phyloP scores from a whole-genome alignment of 2,329 filamentous ascomycete genomes.

The Passalora sequoiae region DNA sequence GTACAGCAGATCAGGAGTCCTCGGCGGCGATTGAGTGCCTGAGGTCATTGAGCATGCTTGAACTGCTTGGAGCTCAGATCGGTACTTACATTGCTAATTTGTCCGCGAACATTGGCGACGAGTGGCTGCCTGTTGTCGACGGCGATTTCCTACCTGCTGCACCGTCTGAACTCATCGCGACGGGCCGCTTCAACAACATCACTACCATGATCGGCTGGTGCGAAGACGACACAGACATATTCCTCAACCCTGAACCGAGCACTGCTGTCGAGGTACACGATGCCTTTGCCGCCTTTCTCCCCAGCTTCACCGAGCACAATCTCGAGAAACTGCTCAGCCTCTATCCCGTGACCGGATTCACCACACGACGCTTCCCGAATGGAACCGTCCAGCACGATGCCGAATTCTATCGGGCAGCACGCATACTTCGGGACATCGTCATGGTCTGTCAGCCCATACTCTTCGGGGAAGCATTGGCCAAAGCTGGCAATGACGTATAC shows the following conservation, averaged over 20 bases:
- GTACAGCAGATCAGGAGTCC: slow-evolving; percentile 37
- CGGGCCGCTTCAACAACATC: slow-evolving; percentile 38
- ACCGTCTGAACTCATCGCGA: slow-evolving; percentile 38
- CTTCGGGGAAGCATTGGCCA: slow-evolving; percentile 39
- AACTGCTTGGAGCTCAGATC: slow-evolving; percentile 43
- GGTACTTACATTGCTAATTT: slow-evolving; percentile 38
- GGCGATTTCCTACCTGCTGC: slow-evolving; percentile 43
- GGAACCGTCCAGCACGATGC: slow-evolving; percentile 32
- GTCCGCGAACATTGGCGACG: slow-evolving; percentile 41
- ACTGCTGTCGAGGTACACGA: slow-evolving; percentile 32
- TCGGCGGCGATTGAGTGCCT: slow-evolving; percentile 46
- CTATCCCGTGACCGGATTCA: slow-evolving; percentile 42
- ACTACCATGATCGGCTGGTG: slow-evolving; percentile 41
- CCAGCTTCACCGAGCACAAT: slow-evolving; percentile 30
- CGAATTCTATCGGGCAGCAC: slow-evolving; percentile 49
- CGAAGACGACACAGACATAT: slow-evolving; percentile 40
- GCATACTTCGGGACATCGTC: slow-evolving; percentile 50
- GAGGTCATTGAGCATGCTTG: slow-evolving; percentile 39
- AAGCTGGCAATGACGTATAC: slow-evolving; percentile 41
- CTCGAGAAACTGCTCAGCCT: slow-evolving; percentile 30
- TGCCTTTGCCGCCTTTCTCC: slow-evolving; percentile 41
- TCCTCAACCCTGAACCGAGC: slow-evolving; percentile 31
- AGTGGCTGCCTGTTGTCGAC: slow-evolving; percentile 49
- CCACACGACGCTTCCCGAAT: slow-evolving; percentile 32
- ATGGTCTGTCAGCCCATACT: slow-evolving; percentile 48